These are phyloP conservation scores for Ophiostoma novo-ulmi DNA, from an alignment of 2,329 filamentous ascomycete genomes.

Conservation along the genomic window DNA sequence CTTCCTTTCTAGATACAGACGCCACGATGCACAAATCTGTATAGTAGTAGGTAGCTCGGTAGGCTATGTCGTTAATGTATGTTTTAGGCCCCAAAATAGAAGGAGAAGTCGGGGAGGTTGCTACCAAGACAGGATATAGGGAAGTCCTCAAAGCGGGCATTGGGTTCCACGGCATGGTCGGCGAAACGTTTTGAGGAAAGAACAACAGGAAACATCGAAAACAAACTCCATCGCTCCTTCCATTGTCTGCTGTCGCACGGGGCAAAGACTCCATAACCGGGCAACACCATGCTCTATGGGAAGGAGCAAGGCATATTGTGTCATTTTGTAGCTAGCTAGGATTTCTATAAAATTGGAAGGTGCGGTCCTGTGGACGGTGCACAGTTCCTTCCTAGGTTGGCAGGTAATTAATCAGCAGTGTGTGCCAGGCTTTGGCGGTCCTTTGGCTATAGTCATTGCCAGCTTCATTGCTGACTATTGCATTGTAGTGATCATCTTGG, in stretches of 20 bases:
- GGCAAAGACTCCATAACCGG: not conserved
- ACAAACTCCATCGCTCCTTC: slow-evolving; percentile 11
- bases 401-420: not conserved
- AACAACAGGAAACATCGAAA: not conserved
- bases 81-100: not conserved
- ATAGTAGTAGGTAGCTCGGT: not conserved
- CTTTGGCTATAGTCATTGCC: not conserved
- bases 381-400: not conserved
- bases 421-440: not conserved
- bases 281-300: not conserved
- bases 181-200: not conserved
- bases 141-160: not conserved
- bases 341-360: not conserved
- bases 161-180: not conserved
- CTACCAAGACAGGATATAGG: not conserved
- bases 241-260: not conserved
- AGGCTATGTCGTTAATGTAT: not conserved
- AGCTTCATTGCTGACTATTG: not conserved
- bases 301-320: not conserved
- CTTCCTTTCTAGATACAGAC: not conserved
- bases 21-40: not conserved
- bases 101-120: not conserved
- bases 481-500: too few relatives aligned
- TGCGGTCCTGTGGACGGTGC: not conserved
- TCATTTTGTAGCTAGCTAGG: too few relatives aligned